A percentile compares a stretch with the other conserved stretches of the same genome.
phyloP scores from a whole-genome alignment of 2,329 filamentous ascomycete genomes.

The Leptographium procerum region DNA sequence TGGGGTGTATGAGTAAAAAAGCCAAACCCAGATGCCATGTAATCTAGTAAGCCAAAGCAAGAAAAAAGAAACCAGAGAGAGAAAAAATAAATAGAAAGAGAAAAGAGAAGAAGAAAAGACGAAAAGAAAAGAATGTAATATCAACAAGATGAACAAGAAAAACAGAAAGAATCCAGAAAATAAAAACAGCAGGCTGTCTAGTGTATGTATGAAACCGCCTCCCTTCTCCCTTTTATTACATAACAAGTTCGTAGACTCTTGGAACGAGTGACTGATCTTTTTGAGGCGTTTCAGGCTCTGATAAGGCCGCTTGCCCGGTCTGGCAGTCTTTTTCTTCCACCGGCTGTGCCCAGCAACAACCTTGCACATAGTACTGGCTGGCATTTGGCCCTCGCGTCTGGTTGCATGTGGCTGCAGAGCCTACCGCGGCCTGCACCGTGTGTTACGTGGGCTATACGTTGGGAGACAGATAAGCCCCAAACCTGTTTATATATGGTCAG shows the following conservation, averaged over 20 bases:
- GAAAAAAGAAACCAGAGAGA: not conserved
- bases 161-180: not conserved
- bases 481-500: not conserved
- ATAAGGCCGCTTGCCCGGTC: too few relatives aligned
- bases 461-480: not conserved
- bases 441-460: not conserved
- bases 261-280: too few relatives aligned
- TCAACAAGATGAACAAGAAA: too few relatives aligned
- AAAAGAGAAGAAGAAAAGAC: not conserved
- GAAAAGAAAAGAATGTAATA: not conserved
- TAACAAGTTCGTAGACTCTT: not conserved
- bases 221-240: not conserved
- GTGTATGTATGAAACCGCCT: not conserved
- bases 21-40: not conserved
- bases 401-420: too few relatives aligned
- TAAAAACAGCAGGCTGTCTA: not conserved
- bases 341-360: too few relatives aligned
- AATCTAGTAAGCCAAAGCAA: not conserved
- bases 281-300: too few relatives aligned
- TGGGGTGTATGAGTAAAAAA: not conserved
- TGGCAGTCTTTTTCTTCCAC: too few relatives aligned
- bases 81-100: not conserved
- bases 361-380: too few relatives aligned
- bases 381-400: too few relatives aligned
- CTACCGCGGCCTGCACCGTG: too few relatives aligned